phyloP scores from a whole-genome alignment of 164 flowering plant genomes.

The Vitis rotundifolia region DNA sequence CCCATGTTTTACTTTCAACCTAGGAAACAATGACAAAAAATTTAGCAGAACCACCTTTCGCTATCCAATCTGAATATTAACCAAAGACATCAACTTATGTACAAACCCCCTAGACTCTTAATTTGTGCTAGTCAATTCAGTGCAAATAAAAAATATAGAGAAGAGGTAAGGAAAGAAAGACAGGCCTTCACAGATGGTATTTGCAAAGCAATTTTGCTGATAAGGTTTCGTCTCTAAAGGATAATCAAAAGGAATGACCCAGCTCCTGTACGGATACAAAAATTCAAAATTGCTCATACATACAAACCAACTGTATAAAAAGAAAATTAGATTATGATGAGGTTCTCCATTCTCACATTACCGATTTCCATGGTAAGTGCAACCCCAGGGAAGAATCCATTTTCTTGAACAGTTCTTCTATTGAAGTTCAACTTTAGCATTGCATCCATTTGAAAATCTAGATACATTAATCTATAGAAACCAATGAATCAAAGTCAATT shows the following conservation, averaged over 20 bases:
- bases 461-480: conserved; percentile 34
- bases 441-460: conserved; percentile 27
- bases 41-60: conserved; percentile 37
- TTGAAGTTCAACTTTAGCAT: conserved; percentile 35
- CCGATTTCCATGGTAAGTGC: conserved; percentile 37
- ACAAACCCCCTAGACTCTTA: no score
- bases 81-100: no score
- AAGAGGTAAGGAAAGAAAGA: background rate
- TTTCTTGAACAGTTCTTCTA: conserved; percentile 33
- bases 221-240: conserved; percentile 28
- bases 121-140: no score
- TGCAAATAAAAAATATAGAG: conserved; percentile 1
- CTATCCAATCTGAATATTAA: conserved; percentile 16
- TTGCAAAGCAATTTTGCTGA: conserved; percentile 36
- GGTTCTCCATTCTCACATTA: conserved; percentile 11
- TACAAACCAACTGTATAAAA: conserved; percentile 1
- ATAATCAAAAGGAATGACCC: conserved; percentile 34
- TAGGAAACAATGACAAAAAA: conserved; percentile 11
- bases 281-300: background rate
- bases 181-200: conserved; percentile 43
- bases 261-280: conserved; percentile 27
- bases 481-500: background rate
- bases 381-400: conserved; percentile 51
- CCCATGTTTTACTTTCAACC: conserved; percentile 35
- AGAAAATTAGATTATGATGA: background rate